A percentile compares a stretch with the other conserved stretches of the same genome.
Evolutionary conservation across 2,329 filamentous ascomycete genomes (phyloP).

Genomic region (Pseudogymnoascus sp.): DNA sequence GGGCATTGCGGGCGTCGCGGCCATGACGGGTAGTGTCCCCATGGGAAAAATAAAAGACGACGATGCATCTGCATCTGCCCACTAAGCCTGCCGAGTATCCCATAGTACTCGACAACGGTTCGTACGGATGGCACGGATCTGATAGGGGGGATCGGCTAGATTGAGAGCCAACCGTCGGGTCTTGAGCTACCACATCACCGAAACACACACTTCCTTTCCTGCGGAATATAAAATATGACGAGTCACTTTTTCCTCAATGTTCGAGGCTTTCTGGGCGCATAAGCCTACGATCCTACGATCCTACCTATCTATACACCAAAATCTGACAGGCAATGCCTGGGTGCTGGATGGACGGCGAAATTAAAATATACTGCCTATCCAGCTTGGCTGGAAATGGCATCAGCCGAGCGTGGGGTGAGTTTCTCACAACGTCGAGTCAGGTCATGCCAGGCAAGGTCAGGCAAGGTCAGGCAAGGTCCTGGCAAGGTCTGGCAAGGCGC

Average conservation of each 20-base stretch:
- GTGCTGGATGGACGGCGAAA: neutral
- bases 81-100: conserved; percentile 1
- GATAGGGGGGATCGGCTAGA: neutral
- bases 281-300: neutral
- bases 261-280: neutral
- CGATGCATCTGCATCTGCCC: neutral
- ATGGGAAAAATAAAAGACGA: neutral
- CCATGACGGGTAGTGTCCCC: neutral
- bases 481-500: neutral
- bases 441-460: neutral
- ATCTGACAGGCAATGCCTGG: neutral
- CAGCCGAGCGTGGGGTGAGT: conserved; percentile 1
- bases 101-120: neutral
- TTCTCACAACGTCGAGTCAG: neutral
- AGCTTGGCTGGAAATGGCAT: neutral
- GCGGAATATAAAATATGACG: neutral
- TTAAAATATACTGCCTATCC: neutral
- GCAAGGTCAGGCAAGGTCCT: neutral
- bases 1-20: neutral
- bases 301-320: neutral
- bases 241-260: neutral
- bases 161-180: neutral
- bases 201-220: neutral
- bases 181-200: neutral
- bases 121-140: neutral